Base-by-base conservation (phyloP, 2,329 filamentous ascomycete genomes). In the Rhinocladiella mackenziei region DNA sequence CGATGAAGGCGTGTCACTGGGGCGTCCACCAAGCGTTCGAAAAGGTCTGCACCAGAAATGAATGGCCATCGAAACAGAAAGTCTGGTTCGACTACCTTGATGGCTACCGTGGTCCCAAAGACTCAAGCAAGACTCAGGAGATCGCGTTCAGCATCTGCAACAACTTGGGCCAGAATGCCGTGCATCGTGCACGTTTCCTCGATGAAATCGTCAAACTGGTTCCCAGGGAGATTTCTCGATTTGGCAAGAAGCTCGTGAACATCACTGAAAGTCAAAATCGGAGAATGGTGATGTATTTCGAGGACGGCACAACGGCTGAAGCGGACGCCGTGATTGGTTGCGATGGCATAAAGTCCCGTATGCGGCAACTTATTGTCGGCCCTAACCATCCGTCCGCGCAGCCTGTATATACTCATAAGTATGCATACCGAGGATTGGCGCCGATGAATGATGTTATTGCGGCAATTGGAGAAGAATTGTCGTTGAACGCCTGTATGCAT, bases 301-400 rank as follows among this genome's bases (percentile, higher is more conserved):
- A 61, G 11, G 72, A 75, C 48, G 71, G 70, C 0, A 61, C 60
- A 5, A 60, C 59, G 1, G 65, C 64, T 2, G 59, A 67, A 32
- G 65, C 70, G 10, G 66, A 67, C 50, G 61, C 65, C 4, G 46
- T 58, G 4, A 47, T 84, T 43, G 80, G 77, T 4, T 81, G 77
- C 57, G 81, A 84, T 60, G 81, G 81, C 0, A 80, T 84, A 56
- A 78, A 78, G 57, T 79, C 76, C 1, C 65, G 67, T 3, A 68
- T 75, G 2, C 67, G 81, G 5, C 58, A 72, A 20, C 58, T 76
- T 10, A 60, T 84, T 4, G 63, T 82, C 2, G 76, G 48, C 13
- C 36, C 77, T 70, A 52, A 71, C 67, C 1, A 50, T 29, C 67
- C 67, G 1, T 66, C 68, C 3, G 64, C 68, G 1, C 57, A 65